Base-by-base conservation (phyloP, 805 yeast genomes). In the Monosporozyma yasuniensis region DNA sequence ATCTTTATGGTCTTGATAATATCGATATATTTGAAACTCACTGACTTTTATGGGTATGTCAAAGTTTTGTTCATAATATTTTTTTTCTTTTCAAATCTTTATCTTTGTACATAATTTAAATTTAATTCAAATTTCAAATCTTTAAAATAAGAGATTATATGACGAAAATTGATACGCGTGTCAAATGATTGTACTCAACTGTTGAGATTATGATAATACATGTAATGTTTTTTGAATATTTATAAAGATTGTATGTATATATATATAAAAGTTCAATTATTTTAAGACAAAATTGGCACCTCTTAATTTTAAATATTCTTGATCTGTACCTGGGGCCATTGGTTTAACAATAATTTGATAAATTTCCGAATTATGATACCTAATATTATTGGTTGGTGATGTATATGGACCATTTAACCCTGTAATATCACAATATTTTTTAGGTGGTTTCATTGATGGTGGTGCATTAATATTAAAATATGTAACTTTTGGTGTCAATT, bases 241-340 rank as follows among this genome's bases (percentile, higher is more conserved):
- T 4, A 23, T 28, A 28, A 23, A 42, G 10, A 42, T 8, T n/a
- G n/a, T 18, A 37, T 8, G 12, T n/a, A 27, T 10, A 43, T 27
- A 21, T 4, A 4, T 18, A 23, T 16, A 25, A 25, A 25, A 25
- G 4, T 25, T 5, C 18, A 32, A 12, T 58, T 57, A 80, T 63
- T 85, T 81, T 64, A 90, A 72, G 8, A 91, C 79, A 16, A 90
- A 88, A 63, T 91, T 86, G 38, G 96, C 98, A 48, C 86, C 87
- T 58, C 98, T 76, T 52, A 91, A 71, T 55, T 85, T 85, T 61
- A 91, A 72, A 64, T 89, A 91, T 66, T 89, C 95, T 68, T 91
- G 98, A 67, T 91, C 97, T 27, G 85, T 84, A 22, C 96, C 96
- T 2, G 95, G 87, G 1, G 89, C 83, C 81, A 91, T 79, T 54